These are phyloP conservation scores for Marvania coccoides DNA, from an alignment of 139 green algal genomes.

Conservation along the genomic window DNA sequence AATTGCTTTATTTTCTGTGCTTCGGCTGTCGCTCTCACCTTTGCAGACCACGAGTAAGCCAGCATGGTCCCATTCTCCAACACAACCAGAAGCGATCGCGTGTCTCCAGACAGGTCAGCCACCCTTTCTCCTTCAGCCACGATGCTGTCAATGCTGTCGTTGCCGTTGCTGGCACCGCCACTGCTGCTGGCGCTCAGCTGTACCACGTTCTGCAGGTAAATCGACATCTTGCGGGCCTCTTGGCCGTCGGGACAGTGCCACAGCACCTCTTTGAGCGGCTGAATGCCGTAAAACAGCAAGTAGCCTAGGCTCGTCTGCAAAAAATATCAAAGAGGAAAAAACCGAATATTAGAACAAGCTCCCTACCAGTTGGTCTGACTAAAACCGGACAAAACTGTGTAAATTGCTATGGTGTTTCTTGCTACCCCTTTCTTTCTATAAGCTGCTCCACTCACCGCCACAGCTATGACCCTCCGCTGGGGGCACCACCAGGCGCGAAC, in stretches of 20 bases:
- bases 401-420: too few species aligned
- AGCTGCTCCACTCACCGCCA: constrained; percentile 46
- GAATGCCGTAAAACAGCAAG: constrained; percentile 58
- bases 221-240: constrained; percentile 15
- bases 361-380: too few species aligned
- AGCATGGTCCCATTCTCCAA: constrained; percentile 49
- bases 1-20: not conserved
- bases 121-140: constrained; percentile 8
- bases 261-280: constrained; percentile 41
- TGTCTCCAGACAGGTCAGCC: constrained; percentile 13
- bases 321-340: not conserved
- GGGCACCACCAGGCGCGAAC: constrained; percentile 50
- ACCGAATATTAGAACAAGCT: not conserved
- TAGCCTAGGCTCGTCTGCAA: constrained; percentile 52
- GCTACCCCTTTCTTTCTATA: too few species aligned
- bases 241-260: constrained; percentile 16
- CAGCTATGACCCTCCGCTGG: constrained; percentile 38
- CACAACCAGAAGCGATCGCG: constrained; percentile 38
- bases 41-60: constrained; percentile 50
- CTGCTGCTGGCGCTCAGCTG: not conserved
- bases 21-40: constrained; percentile 31
- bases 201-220: constrained; percentile 50
- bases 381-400: too few species aligned
- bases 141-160: not conserved
- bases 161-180: not conserved